Evolutionary conservation across 257 asterid genomes (phyloP).

Genomic region (Coffea canephora): DNA sequence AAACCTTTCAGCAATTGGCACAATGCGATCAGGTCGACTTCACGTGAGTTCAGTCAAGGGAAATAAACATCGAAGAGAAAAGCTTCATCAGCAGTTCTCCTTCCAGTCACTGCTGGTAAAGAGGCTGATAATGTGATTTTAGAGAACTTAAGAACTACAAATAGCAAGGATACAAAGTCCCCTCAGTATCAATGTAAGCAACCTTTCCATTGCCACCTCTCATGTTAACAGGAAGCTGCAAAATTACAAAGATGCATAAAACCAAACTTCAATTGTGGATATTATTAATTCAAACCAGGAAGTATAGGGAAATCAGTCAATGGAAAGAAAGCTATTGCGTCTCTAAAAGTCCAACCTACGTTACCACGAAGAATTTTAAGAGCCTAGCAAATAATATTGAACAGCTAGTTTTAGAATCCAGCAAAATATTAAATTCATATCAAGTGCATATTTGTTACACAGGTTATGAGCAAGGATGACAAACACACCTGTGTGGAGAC

Average conservation of each 20-base stretch:
- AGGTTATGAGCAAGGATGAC: not conserved
- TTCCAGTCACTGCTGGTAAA: not conserved
- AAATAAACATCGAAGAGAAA: slow-evolving; percentile 1
- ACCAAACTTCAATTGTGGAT: not conserved
- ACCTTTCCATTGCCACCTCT: slow-evolving; percentile 99
- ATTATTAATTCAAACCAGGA: not conserved
- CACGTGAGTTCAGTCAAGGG: slow-evolving; percentile 42
- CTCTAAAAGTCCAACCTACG: not conserved
- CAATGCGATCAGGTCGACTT: slow-evolving; percentile 95
- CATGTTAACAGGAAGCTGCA: slow-evolving; percentile 92
- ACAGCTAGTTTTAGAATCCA: not conserved
- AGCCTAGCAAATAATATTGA: not conserved
- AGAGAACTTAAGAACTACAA: slow-evolving; percentile 10
- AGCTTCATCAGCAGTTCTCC: not conserved
- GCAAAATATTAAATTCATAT: not conserved
- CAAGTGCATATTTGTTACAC: not conserved
- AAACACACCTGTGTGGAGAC: slow-evolving; percentile 89
- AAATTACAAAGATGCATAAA: slow-evolving; percentile 11
- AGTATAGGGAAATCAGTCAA: not conserved
- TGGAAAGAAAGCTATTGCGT: not conserved
- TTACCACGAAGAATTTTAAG: not conserved
- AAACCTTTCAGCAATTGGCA: slow-evolving; percentile 96
- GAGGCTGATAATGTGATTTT: not conserved
- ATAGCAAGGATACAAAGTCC: slow-evolving; percentile 86
- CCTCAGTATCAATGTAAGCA: slow-evolving; percentile 95